phyloP scores from a whole-genome alignment of 345 rosid genomes.

The Limnanthes douglasii region DNA sequence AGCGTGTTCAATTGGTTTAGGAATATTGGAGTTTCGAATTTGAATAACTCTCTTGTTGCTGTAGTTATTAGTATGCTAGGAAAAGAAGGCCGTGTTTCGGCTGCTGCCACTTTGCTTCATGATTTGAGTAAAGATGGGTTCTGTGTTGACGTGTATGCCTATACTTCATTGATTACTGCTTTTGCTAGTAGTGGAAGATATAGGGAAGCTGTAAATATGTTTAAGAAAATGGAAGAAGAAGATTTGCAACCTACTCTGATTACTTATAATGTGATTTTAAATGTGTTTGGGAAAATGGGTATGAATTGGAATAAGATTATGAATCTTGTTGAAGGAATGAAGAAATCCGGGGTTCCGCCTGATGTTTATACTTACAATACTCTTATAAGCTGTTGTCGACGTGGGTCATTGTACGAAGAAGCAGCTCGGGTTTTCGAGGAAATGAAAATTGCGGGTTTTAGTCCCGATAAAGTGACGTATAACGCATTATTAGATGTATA shows the following conservation, averaged over 20 bases:
- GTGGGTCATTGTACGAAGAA: constrained; percentile 74
- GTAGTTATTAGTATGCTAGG: constrained; percentile 52
- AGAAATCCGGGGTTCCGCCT: constrained; percentile 36
- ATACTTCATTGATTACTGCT: constrained; percentile 64
- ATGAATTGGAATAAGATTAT: constrained; percentile 81
- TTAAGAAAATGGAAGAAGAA: constrained; percentile 75
- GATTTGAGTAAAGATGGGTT: constrained; percentile 40
- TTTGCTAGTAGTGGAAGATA: constrained; percentile 65
- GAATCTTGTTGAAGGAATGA: constrained; percentile 50
- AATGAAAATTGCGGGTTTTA: constrained; percentile 62
- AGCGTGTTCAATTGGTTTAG: constrained; percentile 66
- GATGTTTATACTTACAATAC: constrained; percentile 83
- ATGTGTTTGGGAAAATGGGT: constrained; percentile 92
- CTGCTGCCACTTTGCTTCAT: constrained; percentile 42
- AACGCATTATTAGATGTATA: constrained; percentile 77
- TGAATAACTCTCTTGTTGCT: constrained; percentile 51
- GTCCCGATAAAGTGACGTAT: constrained; percentile 70
- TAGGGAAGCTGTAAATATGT: constrained; percentile 60
- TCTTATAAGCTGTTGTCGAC: constrained; percentile 66
- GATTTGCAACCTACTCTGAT: constrained; percentile 74
- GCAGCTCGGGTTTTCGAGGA: constrained; percentile 60
- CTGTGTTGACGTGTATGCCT: constrained; percentile 56
- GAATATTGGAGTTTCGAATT: constrained; percentile 19
- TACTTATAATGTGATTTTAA: constrained; percentile 70
- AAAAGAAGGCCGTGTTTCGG: constrained; percentile 40